Percentiles rank a stretch among this genome's conserved stretches.
Evolutionary conservation across 2,329 filamentous ascomycete species (phyloP).

Genomic region (Penicillium griseofulvum): DNA sequence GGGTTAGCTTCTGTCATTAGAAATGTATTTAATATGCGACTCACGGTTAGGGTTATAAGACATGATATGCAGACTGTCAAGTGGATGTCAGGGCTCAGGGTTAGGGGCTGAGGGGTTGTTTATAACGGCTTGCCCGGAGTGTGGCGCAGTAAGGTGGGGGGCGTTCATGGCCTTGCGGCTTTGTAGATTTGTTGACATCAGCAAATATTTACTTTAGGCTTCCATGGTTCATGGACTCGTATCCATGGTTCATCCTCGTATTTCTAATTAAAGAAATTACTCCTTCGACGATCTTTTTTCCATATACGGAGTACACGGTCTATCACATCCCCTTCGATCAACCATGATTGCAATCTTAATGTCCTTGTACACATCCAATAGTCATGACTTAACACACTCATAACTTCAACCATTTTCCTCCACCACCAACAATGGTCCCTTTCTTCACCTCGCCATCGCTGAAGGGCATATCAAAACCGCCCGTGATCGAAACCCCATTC

Average conservation of each 20-base stretch:
- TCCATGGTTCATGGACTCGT: background rate
- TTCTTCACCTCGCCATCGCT: slow-evolving; percentile 5
- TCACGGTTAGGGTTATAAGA: slow-evolving; percentile 25
- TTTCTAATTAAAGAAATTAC: slow-evolving; percentile 2
- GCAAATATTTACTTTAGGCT: background rate
- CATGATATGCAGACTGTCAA: slow-evolving; percentile 7
- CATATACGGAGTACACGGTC: no score
- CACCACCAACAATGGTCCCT: background rate
- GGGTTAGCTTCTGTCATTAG: background rate
- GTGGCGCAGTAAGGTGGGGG: slow-evolving; percentile 24
- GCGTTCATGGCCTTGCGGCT: slow-evolving; percentile 17
- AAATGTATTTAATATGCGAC: background rate
- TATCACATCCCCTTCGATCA: no score
- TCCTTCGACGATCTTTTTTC: background rate
- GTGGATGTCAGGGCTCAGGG: no score
- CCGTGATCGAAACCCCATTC: slow-evolving; percentile 8
- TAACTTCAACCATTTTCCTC: slow-evolving; percentile 10
- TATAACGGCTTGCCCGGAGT: slow-evolving; percentile 4
- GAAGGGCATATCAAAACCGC: slow-evolving; percentile 12
- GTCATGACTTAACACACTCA: background rate
- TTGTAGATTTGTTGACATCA: background rate
- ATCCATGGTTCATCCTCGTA: background rate
- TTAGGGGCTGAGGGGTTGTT: background rate
- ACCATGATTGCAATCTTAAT: background rate
- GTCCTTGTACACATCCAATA: background rate